Evolutionary conservation across 768 basidiomycete species (phyloP), one percentile per base, ranked within the genome.

Genomic region (Lactarius tabidus): DNA sequence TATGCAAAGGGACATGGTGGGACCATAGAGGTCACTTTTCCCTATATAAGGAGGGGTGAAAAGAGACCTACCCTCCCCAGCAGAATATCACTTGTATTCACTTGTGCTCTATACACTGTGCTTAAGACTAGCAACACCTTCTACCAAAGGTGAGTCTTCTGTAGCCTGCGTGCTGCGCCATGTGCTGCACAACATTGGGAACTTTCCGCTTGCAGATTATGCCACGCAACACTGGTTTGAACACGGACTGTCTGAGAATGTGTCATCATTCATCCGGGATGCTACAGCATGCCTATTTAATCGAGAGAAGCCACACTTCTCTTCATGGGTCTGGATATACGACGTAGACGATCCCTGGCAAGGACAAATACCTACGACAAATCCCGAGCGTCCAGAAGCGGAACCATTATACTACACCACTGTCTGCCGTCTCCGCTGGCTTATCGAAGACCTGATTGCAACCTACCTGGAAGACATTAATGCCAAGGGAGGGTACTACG

Each of bases 311-410:
- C 52, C 33, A 20, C 60, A 60, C 17, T 26, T 60, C 18, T 33
- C 48, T 2, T 51, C 51, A 12, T 60, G 60, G 60, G 45, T 60
- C 3, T 53, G 60, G 60, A 31, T 39, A 36, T 31, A 28, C 26
- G 60, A 60, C 28, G 6, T 60, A 4, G 52, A 53, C 26, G 52
- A 53, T 28, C 29, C 52, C 6, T 31, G 52, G 29, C 8, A 15
- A 1, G 20, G 39, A 29, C 15, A 51, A 36, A 60, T 28, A 26
- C 28, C 28, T 35, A 52, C 45, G 51, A 28, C 35, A 20, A 36
- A 51, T 17, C 51, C 51, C 4, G 18, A 41, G 36, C 17, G 52
- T 15, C 51, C 60, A 10, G 48, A 51, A 20, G 48, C 36, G 1
- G 10, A 35, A 0, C 51, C 60, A 9, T 39, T 60, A 26, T 51